Evolutionary conservation across 306 rosid genomes (phyloP), one percentile per base, ranked within the genome.

Genomic region (Castanea mollissima): DNA sequence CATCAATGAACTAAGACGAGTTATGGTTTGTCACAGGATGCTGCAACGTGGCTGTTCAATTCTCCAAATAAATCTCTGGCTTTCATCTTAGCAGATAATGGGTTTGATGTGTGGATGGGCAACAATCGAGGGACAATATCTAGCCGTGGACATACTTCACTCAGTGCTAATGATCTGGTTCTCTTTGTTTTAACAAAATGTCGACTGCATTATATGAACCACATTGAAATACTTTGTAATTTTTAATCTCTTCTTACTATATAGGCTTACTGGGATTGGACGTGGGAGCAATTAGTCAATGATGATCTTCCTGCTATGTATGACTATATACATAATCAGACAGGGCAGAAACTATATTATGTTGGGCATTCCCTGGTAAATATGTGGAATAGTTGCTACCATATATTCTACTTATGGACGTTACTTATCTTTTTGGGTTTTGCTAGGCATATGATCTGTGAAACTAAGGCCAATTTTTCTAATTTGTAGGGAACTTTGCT

Each of bases 241-340:
- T 23, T 23, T 65, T 20, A 4, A 7, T 19, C 32, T 20, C 15
- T 44, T 60, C 46, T 19, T 6, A 25, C 51, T 27, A 12, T 20
- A 18, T 46, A 94, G 98, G 85, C 78, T 76, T 95, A 89, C 34
- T 95, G 97, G 99, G 73, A 95, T 69, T 95, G 97, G 99, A 87
- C 99, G 69, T 95, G 99, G 99, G 98, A 92, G 91, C 97, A 93
- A 86, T 81, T 95, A 52, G 97, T 91, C 13, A 89, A 97, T 60
- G 85, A 88, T 83, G 99, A 95, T 85, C 90, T 95, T 74, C 95
- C 99, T 18, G 92, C 95, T 29, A 91, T 92, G 55, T 69, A 91
- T 75, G 81, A 86, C 74, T 89, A 95, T 84, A 97, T 95, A 75
- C 87, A 81, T 77, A 80, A 86, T 85, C 89, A 86, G 83, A 49